These are phyloP conservation scores for Boletellus sp. DNA, from an alignment of 768 basidiomycete genomes.

Conservation along the genomic window DNA sequence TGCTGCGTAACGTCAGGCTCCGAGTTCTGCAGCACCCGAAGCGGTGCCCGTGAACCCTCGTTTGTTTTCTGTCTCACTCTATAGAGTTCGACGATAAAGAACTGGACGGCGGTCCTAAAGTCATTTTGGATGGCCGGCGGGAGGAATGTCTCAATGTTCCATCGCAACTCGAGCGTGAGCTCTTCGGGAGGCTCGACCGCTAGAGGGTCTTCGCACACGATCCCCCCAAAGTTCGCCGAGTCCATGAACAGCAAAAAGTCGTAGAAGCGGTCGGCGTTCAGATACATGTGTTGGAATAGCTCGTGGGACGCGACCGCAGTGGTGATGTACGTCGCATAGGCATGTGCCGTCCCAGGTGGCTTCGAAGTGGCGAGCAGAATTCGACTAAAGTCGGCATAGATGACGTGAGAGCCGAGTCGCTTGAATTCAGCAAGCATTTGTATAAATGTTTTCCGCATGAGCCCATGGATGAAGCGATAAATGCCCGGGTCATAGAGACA, in stretches of 20 bases:
- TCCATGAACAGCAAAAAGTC: slow-evolving; percentile 97
- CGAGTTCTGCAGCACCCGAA: slow-evolving; percentile 65
- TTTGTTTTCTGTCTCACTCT: slow-evolving; percentile 63
- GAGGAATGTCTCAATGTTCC: slow-evolving; percentile 91
- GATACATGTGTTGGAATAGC: slow-evolving; percentile 88
- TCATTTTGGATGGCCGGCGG: slow-evolving; percentile 77
- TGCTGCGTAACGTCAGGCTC: slow-evolving; percentile 61
- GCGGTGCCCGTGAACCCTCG: slow-evolving; percentile 59
- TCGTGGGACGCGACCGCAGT: slow-evolving; percentile 93
- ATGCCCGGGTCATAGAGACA: slow-evolving; percentile 90
- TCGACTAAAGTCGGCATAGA: slow-evolving; percentile 90
- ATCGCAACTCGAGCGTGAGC: slow-evolving; percentile 75
- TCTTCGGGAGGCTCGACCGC: slow-evolving; percentile 67
- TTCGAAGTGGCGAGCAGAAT: slow-evolving; percentile 92
- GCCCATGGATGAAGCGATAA: slow-evolving; percentile 87
- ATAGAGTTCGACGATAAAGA: slow-evolving; percentile 84
- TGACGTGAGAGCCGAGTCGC: slow-evolving; percentile 86
- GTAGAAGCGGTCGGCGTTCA: slow-evolving; percentile 85
- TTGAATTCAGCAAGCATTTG: slow-evolving; percentile 96
- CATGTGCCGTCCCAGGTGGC: slow-evolving; percentile 91
- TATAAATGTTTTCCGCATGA: slow-evolving; percentile 98
- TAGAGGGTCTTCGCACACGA: slow-evolving; percentile 78
- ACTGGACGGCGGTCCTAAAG: slow-evolving; percentile 69
- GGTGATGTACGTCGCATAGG: slow-evolving; percentile 93
- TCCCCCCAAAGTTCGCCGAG: slow-evolving; percentile 83